A percentile compares a stretch with the other conserved stretches of the same genome.
These are phyloP conservation scores for Penicillium dipodomyicola DNA, from an alignment of 495 filamentous ascomycete genomes.

Conservation along the genomic window DNA sequence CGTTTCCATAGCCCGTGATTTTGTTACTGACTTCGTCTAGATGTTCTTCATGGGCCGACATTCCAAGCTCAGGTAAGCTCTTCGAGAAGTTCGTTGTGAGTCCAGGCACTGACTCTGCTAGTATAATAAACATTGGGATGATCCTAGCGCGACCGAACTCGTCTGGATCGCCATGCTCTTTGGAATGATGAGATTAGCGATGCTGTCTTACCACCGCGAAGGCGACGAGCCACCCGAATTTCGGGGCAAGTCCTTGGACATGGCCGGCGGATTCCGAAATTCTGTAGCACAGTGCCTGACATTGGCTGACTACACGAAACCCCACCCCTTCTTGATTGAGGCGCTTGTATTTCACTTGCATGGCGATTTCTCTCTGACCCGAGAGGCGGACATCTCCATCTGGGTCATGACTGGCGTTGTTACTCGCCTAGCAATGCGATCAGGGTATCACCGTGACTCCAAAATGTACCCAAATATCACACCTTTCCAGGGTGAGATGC, in stretches of 20 bases:
- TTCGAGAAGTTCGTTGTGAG: background rate
- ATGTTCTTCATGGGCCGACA: constrained; percentile 81
- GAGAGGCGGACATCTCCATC: constrained; percentile 76
- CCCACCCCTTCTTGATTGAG: constrained; percentile 82
- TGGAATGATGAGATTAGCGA: constrained; percentile 81
- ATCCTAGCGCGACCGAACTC: constrained; percentile 72
- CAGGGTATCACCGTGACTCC: constrained; percentile 94
- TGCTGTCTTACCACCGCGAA: constrained; percentile 86
- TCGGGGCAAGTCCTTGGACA: constrained; percentile 63
- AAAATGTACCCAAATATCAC: constrained; percentile 78
- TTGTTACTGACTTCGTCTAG: constrained; percentile 49
- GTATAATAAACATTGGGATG: constrained; percentile 85
- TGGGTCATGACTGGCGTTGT: constrained; percentile 82
- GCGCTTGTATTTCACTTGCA: constrained; percentile 81
- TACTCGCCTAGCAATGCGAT: constrained; percentile 81
- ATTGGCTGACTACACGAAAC: constrained; percentile 85
- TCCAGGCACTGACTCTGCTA: constrained; percentile 27
- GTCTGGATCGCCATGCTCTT: constrained; percentile 91
- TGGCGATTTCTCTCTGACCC: constrained; percentile 73
- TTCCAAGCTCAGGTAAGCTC: constrained; percentile 64
- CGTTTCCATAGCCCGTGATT: background rate
- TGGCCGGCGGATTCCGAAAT: constrained; percentile 75
- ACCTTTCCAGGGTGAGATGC: constrained; percentile 88
- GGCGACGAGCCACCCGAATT: constrained; percentile 91
- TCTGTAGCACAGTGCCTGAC: constrained; percentile 85